Evolutionary conservation across 1,284 basidiomycete genomes (phyloP), one percentile per base, ranked within the genome.

Genomic region (Cryptococcus floricola): DNA sequence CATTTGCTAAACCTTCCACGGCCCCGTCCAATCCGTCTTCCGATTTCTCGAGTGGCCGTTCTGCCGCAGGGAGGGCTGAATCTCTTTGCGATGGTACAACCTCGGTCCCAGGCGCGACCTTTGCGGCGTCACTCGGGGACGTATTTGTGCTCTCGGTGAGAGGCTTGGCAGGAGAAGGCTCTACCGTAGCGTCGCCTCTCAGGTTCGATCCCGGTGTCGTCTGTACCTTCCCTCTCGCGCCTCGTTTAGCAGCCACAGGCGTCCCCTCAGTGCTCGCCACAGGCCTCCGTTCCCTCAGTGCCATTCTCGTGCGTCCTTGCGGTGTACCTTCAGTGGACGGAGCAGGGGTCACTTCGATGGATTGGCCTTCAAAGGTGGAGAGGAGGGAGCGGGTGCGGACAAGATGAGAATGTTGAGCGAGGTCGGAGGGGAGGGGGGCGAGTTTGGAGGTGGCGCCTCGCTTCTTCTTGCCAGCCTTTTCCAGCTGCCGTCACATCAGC

Each of bases 401-500:
- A 12, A 91, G 71, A 84, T 88, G 88, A 1, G 79, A 75, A 14
- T 83, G 81, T 61, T 12, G 80, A 79, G 34, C 71, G 61, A 58
- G 80, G 72, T 57, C 83, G 78, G 34, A 79, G 77, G 53, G 82
- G 78, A 46, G 83, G 76, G 71, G 62, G 14, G 64, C 63, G 41
- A 76, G 59, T 70, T 84, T 85, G 37, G 73, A 73, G 5, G 59
- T 73, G 9, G 19, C 45, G 8, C 45, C 45, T n/a, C 69, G 56
- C 46, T 67, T 68, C 34, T 69, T 67, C 57, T 87, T 88, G 13
- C 81, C 83, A 0, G 82, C 81, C 54, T 85, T 84, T 69, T 92
- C 88, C 23, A 91, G 79, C 87, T 91, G 41, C 58, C 14, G 18
- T 52, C 43, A 47, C 53, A 31, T 31, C 31, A 34, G 31, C 31